phyloP scores from a whole-genome alignment of 169 alveolate species.

The Babesia gibsoni region DNA sequence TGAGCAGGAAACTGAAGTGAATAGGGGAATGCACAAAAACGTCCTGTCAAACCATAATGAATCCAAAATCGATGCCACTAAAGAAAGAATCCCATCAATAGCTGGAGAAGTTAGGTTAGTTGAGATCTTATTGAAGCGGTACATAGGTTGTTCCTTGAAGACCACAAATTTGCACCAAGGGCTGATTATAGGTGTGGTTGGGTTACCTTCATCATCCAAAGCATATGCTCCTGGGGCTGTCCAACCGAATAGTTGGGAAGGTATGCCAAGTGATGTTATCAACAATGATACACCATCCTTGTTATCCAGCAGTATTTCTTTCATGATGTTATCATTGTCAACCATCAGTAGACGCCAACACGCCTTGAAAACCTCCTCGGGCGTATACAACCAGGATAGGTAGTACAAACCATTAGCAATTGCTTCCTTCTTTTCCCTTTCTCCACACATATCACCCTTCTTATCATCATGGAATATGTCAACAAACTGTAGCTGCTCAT shows the following conservation, averaged over 20 bases:
- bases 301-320: neutral
- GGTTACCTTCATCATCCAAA: slow-evolving; percentile 22
- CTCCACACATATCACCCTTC: slow-evolving; percentile 19
- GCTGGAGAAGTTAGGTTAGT: slow-evolving; percentile 42
- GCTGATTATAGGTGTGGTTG: slow-evolving; percentile 40
- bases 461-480: slow-evolving; percentile 23
- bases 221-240: slow-evolving; percentile 59
- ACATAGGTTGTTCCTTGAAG: slow-evolving; percentile 2
- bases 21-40: slow-evolving; percentile 19
- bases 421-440: neutral
- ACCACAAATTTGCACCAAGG: slow-evolving; percentile 63
- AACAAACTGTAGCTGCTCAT: slow-evolving; percentile 2
- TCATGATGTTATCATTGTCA: neutral
- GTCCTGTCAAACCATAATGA: slow-evolving; percentile 40
- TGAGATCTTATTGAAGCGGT: slow-evolving; percentile 18
- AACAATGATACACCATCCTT: slow-evolving; percentile 4
- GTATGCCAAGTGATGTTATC: slow-evolving; percentile 38
- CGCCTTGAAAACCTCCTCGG: slow-evolving; percentile 38
- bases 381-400: slow-evolving; percentile 51
- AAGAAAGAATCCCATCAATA: slow-evolving; percentile 34
- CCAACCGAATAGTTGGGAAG: slow-evolving; percentile 38
- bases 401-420: slow-evolving; percentile 51
- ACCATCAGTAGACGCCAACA: slow-evolving; percentile 21
- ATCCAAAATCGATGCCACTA: slow-evolving; percentile 23
- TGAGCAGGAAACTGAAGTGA: neutral